Evolutionary conservation across 2,329 filamentous ascomycete species (phyloP), one percentile per base, ranked within the genome.

Genomic region (Arthrobotrys sphaeroides): DNA sequence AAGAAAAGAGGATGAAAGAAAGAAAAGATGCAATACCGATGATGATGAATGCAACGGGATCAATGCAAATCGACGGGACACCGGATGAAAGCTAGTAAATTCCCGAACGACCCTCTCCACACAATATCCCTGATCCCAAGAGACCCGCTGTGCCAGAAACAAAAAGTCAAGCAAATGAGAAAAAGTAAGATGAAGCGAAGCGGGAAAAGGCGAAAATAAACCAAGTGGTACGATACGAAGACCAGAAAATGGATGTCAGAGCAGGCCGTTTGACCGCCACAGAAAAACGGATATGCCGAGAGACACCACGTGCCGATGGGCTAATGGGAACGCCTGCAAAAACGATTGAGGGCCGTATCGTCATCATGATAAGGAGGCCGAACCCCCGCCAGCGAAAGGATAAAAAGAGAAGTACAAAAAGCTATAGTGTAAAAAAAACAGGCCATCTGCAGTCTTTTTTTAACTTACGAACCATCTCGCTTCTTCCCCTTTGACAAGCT

Each of bases 401-500:
- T n/a, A 13, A 45, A 22, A 45, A 31, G 45, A 47, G 24, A 38
- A 60, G 43, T 28, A 18, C 5, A 42, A 43, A 43, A 59, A 49
- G 16, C 31, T 55, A 55, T 31, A 18, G 51, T 40, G 7, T n/a
- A 67, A 47, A n/a, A 7, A 33, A 28, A 45, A 24, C 31, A n/a
- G 47, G 9, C 10, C 20, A 16, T 55, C 18, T 28, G 7, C 43
- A 47, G 12, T 36, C 47, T 53, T 53, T 5, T 6, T 12, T 6
- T 42, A 18, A 43, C 31, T 70, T 43, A 77, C 10, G 73, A 77
- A 22, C 51, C 77, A 51, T 80, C 78, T 53, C 78, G 73, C 61
- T 73, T 78, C 77, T 80, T 80, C 7, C 82, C 76, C 77, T 80
- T 80, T 16, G 79, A 80, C 68, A 80, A 77, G 73, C 79, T 80